These are phyloP conservation scores for Phialocephala sp. DNA, from an alignment of 2,329 filamentous ascomycete genomes.

Conservation along the genomic window DNA sequence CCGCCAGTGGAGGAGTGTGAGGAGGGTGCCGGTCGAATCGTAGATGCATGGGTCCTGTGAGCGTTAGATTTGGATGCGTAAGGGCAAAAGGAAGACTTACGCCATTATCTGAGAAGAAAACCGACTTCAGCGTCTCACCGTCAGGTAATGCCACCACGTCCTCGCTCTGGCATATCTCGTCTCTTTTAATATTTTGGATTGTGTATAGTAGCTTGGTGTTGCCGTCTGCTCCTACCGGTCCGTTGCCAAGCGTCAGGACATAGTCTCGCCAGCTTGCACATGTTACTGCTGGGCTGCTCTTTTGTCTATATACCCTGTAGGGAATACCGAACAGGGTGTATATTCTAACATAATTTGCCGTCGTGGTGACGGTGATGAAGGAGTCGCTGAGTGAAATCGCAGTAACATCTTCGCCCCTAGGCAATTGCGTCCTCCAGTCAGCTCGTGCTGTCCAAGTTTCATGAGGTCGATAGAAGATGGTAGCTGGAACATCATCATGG, in stretches of 20 bases:
- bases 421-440: constrained; percentile 91
- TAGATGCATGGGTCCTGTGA: constrained; percentile 90
- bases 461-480: constrained; percentile 95
- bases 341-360: constrained; percentile 85
- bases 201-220: constrained; percentile 82
- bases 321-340: constrained; percentile 94
- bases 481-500: constrained; percentile 67
- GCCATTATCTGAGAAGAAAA: constrained; percentile 93
- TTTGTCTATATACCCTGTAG: constrained; percentile 87
- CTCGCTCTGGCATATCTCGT: constrained; percentile 93
- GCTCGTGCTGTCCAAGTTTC: constrained; percentile 92
- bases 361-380: constrained; percentile 88
- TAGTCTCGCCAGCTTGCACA: constrained; percentile 96
- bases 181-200: constrained; percentile 91
- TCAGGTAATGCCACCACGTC: constrained; percentile 86
- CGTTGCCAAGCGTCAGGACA: constrained; percentile 94
- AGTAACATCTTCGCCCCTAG: constrained; percentile 81
- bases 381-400: constrained; percentile 91
- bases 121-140: constrained; percentile 73
- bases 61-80: constrained; percentile 16
- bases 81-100: constrained; percentile 55
- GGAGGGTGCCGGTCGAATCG: constrained; percentile 86
- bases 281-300: constrained; percentile 86
- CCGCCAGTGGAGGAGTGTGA: constrained; percentile 91
- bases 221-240: constrained; percentile 80